Evolutionary conservation across 371 early-diverging fungal genomes (phyloP).

Genomic region (Mortierella sp.): DNA sequence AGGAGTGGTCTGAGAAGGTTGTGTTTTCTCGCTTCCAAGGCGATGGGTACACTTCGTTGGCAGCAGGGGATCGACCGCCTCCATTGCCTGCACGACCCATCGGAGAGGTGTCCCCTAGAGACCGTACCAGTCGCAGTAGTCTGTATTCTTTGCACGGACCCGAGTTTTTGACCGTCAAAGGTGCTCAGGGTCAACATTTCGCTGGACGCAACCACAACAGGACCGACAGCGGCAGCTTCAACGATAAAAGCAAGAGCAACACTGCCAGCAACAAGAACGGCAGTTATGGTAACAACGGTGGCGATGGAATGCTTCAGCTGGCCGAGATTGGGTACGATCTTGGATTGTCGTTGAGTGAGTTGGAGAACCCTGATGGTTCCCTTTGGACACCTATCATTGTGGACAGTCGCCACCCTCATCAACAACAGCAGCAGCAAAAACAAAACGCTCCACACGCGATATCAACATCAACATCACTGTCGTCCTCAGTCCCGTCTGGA

Average conservation of each 20-base stretch:
- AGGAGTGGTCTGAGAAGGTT: neutral
- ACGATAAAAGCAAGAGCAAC: neutral
- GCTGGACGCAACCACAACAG: neutral
- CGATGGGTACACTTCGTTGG: neutral
- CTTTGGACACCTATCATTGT: neutral
- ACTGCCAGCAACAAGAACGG: neutral
- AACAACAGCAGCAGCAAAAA: neutral
- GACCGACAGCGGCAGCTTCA: neutral
- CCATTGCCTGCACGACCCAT: neutral
- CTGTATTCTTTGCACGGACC: neutral
- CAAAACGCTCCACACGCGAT: neutral
- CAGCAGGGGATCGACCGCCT: neutral
- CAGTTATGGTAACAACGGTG: neutral
- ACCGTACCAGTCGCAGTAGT: neutral
- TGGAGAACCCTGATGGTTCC: neutral
- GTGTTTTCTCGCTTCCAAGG: neutral
- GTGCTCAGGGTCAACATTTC: neutral
- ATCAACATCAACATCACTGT: too few species aligned
- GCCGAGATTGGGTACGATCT: conserved; percentile 1
- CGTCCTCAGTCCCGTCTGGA: neutral
- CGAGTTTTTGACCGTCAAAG: neutral
- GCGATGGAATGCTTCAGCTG: neutral
- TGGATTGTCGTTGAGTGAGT: neutral
- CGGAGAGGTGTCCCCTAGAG: neutral
- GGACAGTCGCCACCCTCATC: neutral